These are phyloP conservation scores for Beauveria rudraprayagi DNA, from an alignment of 2,329 filamentous ascomycete genomes.

Conservation along the genomic window DNA sequence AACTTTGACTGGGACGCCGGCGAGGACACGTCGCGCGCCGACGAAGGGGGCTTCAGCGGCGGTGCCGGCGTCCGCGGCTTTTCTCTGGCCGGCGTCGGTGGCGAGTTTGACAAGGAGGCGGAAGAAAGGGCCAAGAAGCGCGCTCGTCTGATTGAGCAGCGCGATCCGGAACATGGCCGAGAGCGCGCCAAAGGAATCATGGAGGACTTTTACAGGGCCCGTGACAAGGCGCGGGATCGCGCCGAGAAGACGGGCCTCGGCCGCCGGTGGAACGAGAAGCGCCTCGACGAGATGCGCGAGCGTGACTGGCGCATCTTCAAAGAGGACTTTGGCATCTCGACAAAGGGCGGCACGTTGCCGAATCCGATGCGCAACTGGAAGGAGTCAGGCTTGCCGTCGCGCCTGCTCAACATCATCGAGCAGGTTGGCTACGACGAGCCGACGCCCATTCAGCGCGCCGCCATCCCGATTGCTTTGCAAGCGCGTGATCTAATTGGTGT, in stretches of 20 bases:
- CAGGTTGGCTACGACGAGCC: constrained; percentile 87
- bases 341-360: constrained; percentile 84
- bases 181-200: constrained; percentile 71
- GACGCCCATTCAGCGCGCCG: constrained; percentile 83
- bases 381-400: constrained; percentile 72
- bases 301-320: constrained; percentile 99
- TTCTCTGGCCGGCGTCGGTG: constrained; percentile 41
- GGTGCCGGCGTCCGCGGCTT: constrained; percentile 24
- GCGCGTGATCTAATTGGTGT: constrained; percentile 96
- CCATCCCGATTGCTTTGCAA: constrained; percentile 90
- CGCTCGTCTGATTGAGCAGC: constrained; percentile 62
- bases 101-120: constrained; percentile 44
- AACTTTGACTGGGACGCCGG: constrained; percentile 97
- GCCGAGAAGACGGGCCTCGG: constrained; percentile 68
- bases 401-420: constrained; percentile 72
- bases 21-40: constrained; percentile 65
- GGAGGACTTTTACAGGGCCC: constrained; percentile 66
- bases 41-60: constrained; percentile 65
- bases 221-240: constrained; percentile 59
- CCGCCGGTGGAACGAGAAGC: constrained; percentile 95
- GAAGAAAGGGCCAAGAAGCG: constrained; percentile 49
- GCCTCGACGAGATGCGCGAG: constrained; percentile 86
- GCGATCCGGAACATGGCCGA: constrained; percentile 67
- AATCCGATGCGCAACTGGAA: constrained; percentile 94
- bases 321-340: constrained; percentile 94